Percentiles rank a stretch among this genome's conserved stretches.
Evolutionary conservation across 2,329 filamentous ascomycete species (phyloP).

Genomic region (Karstenula rhodostoma): DNA sequence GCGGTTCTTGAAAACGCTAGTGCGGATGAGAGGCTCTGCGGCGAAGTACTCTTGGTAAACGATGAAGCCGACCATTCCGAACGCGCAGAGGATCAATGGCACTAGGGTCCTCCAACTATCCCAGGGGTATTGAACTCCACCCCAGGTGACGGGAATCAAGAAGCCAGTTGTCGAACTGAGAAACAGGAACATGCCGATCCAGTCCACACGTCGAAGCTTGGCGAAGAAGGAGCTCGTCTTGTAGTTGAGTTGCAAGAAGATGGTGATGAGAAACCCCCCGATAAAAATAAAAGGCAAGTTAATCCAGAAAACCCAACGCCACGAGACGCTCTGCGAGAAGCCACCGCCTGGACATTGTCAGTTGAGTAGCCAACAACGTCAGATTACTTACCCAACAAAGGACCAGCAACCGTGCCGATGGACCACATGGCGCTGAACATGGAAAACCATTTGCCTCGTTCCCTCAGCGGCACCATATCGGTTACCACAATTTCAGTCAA

Average conservation of each 20-base stretch:
- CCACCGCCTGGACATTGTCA: slow-evolving; percentile 53
- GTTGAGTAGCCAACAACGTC: not conserved
- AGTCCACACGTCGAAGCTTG: slow-evolving; percentile 68
- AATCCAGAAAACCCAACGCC: slow-evolving; percentile 73
- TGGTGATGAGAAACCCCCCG: slow-evolving; percentile 56
- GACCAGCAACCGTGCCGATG: slow-evolving; percentile 63
- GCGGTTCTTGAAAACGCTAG: slow-evolving; percentile 57
- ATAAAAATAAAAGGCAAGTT: slow-evolving; percentile 66
- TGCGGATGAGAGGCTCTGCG: slow-evolving; percentile 59
- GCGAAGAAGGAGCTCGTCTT: slow-evolving; percentile 56
- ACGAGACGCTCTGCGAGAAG: slow-evolving; percentile 60
- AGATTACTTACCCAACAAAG: slow-evolving; percentile 43
- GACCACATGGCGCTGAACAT: slow-evolving; percentile 60
- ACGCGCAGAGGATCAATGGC: slow-evolving; percentile 65
- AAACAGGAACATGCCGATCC: slow-evolving; percentile 69
- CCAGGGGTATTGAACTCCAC: slow-evolving; percentile 72
- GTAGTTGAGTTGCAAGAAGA: slow-evolving; percentile 64
- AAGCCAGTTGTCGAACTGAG: slow-evolving; percentile 66
- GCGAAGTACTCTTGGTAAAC: slow-evolving; percentile 64
- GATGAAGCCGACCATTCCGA: slow-evolving; percentile 61
- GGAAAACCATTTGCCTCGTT: slow-evolving; percentile 54
- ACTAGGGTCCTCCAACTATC: slow-evolving; percentile 67
- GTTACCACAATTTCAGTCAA: slow-evolving; percentile 56
- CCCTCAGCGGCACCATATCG: slow-evolving; percentile 55
- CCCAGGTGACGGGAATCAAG: slow-evolving; percentile 70